Evolutionary conservation across 2,329 filamentous ascomycete genomes (phyloP), one percentile per base, ranked within the genome.

Genomic region (Coniosporium tulheliwenetii): DNA sequence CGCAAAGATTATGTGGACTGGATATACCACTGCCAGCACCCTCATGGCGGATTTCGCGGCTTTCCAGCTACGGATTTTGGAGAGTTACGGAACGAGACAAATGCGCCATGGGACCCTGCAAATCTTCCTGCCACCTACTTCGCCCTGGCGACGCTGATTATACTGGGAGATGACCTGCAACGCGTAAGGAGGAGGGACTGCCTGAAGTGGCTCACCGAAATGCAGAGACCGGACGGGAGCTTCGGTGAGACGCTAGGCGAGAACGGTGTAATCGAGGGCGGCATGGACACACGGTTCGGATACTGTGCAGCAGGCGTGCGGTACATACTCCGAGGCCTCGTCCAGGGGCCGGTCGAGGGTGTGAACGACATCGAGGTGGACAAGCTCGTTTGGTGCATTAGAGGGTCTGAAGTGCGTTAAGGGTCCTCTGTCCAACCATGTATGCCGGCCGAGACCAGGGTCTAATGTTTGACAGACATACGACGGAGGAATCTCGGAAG

Each of bases 71-170:
- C 69, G 48, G 54, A 73, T 55, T 61, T 77, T 51, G 60, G 67
- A 39, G 50, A 63, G 48, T 49, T 62, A 48, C 59, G 61, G 50
- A 67, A 64, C 52, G 52, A 70, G 2, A 62, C 65, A 32, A 77
- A 77, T 50, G 64, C 66, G 41, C 59, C 56, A 36, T 81, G 77
- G 76, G 79, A 84, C 60, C 75, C 77, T n/a, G 75, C 87, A 1
- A 93, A 89, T 58, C 63, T 96, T 12, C 81, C 87, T 0, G 85
- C 85, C 1, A 95, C 87, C 0, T 89, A 82, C 57, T 95, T 96
- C 61, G 87, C 89, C 0, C 68, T 98, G 36, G 67, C 85, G 16
- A 70, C 81, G 8, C 64, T 98, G 19, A 71, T 81, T 1, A 66
- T 78, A 5, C 59, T 83, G n/a, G 67, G 70, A 3, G 75, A 80